Evolutionary conservation across 345 rosid genomes (phyloP), one percentile per base, ranked within the genome.

Genomic region (Arabidopsis thaliana): DNA sequence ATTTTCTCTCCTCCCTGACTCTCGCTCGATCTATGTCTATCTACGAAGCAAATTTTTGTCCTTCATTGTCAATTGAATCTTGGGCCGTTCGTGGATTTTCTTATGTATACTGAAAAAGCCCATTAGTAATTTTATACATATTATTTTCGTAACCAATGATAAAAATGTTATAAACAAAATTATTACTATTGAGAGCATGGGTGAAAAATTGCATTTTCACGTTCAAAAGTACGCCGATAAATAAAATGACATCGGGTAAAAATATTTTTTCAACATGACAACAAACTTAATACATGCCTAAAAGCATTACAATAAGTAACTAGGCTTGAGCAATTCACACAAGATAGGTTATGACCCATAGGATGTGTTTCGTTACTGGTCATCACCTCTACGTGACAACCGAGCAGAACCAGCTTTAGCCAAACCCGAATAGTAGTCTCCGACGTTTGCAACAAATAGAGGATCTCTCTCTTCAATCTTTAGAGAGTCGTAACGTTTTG

Each of bases 391-490:
- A 38, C 83, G 90, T 42, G 89, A 68, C 85, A 80, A 87, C 63
- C 91, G 79, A 56, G 86, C 59, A 16, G 92, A 89, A 23, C 87
- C 85, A 36, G 93, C 73, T 77, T 76, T 89, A 23, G 91, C 76
- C 76, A 87, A 63, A 48, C 96, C 85, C 1, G 96, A 83, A 72
- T 85, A 84, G 76, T 86, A 87, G 82, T 88, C 96, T 37, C 97
- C 97, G 7, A 93, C 94, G 56, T 93, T 91, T 59, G 96, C 99
- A 25, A 95, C 99, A 67, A 92, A 95, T 24, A 95, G 81, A 7
- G 97, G 97, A 83, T 95, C 97, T 80, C 96, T 81, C 55, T 88
- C 94, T 72, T 86, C 88, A 0, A 67, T 53, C 78, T 76, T 84
- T 14, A 72, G 56, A 34, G 82, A 82, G 11, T 74, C 72, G 59